These are phyloP conservation scores for Lactarius vividus DNA, from an alignment of 768 basidiomycete genomes.

Conservation along the genomic window DNA sequence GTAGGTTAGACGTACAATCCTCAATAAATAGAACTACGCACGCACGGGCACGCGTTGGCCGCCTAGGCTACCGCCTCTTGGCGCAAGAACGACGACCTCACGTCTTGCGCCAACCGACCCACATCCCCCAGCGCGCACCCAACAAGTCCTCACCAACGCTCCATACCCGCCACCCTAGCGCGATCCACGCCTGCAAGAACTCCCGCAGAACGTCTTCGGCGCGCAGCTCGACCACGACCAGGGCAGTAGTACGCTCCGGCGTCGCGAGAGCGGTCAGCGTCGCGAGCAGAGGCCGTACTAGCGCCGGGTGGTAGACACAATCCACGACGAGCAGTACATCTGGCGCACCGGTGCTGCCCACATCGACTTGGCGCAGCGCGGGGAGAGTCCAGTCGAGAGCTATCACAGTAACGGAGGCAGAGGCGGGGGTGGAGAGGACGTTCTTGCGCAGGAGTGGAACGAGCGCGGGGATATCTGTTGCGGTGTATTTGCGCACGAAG, in stretches of 20 bases:
- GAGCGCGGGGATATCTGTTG: conserved; percentile 24
- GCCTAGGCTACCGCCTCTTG: no score
- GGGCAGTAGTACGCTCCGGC: neutral
- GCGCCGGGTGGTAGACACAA: conserved; percentile 21
- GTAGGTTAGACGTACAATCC: no score
- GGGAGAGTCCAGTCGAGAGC: conserved; percentile 24
- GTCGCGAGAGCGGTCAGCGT: conserved; percentile 6
- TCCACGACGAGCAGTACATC: conserved; percentile 10
- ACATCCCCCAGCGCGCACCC: conserved; percentile 18
- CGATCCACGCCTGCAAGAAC: conserved; percentile 28
- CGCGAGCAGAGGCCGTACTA: conserved; percentile 10
- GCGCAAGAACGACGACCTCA: no score
- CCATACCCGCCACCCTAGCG: conserved; percentile 20
- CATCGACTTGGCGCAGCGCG: neutral
- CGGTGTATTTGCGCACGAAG: conserved; percentile 24
- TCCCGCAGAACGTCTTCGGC: conserved; percentile 35
- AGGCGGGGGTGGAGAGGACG: neutral
- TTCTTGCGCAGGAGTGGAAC: conserved; percentile 27
- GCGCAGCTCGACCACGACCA: conserved; percentile 15
- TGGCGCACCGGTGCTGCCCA: neutral
- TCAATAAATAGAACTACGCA: no score
- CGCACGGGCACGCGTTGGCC: no score
- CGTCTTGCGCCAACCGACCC: conserved; percentile 8
- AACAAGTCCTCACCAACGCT: conserved; percentile 17
- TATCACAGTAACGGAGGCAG: neutral